phyloP scores from a whole-genome alignment of 495 filamentous ascomycete species.

The Penicillium flavigenum region DNA sequence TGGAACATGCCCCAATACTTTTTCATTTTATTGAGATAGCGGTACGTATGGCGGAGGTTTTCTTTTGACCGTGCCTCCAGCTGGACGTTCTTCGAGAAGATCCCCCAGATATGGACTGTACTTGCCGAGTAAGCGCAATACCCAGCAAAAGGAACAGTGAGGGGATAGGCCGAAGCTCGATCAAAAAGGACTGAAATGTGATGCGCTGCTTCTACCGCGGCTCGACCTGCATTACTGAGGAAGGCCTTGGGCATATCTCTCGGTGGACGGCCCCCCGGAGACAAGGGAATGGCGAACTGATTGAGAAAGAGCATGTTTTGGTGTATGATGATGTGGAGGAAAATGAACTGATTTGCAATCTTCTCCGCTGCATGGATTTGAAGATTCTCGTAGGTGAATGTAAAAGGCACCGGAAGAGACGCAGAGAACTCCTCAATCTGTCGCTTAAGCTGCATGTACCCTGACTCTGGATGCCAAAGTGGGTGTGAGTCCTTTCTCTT shows the following conservation, averaged over 20 bases:
- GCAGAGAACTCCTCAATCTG: slow-evolving; percentile 69
- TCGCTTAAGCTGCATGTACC: slow-evolving; percentile 66
- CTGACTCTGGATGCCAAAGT: slow-evolving; percentile 80
- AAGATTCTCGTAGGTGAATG: slow-evolving; percentile 79
- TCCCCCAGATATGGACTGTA: slow-evolving; percentile 87
- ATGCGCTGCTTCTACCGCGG: slow-evolving; percentile 84
- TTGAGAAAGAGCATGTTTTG: slow-evolving; percentile 91
- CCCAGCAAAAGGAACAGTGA: slow-evolving; percentile 88
- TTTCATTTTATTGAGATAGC: slow-evolving; percentile 91
- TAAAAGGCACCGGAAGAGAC: slow-evolving; percentile 65
- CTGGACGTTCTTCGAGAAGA: slow-evolving; percentile 77
- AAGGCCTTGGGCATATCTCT: slow-evolving; percentile 79
- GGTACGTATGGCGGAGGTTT: slow-evolving; percentile 84
- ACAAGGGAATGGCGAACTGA: slow-evolving; percentile 77
- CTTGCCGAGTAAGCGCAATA: slow-evolving; percentile 93
- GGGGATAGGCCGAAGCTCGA: slow-evolving; percentile 72
- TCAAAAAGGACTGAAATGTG: slow-evolving; percentile 81
- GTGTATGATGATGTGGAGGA: slow-evolving; percentile 83
- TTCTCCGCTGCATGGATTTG: slow-evolving; percentile 79
- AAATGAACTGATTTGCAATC: slow-evolving; percentile 90
- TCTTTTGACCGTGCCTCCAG: slow-evolving; percentile 77
- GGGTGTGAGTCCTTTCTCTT: slow-evolving; percentile 73
- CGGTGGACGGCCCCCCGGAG: slow-evolving; percentile 63
- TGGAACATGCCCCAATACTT: slow-evolving; percentile 98
- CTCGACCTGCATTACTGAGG: slow-evolving; percentile 68